Percentiles rank a stretch among this genome's conserved stretches.
Conservation (phyloP, 1,284 basidiomycete genomes). For the Cystobasidium slooffiae region DNA sequence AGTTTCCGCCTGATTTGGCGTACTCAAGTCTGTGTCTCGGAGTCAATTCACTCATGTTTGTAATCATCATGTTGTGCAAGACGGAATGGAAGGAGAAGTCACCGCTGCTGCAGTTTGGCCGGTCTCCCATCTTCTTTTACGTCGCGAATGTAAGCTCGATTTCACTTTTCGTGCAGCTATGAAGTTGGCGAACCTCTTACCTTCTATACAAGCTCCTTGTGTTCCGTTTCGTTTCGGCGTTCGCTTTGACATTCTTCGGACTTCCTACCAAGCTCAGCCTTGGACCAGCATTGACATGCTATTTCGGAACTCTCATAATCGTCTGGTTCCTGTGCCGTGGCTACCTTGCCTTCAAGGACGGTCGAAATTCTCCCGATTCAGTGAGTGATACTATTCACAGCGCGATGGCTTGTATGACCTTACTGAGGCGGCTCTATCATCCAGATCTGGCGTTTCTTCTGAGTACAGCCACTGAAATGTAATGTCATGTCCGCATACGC, state of each 20-base stretch:
- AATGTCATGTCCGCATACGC: no score
- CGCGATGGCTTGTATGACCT: background rate
- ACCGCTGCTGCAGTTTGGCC: conserved; percentile 34
- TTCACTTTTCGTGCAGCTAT: background rate
- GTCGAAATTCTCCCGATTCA: conserved; percentile 40
- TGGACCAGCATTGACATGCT: conserved; percentile 37
- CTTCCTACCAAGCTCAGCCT: conserved; percentile 31
- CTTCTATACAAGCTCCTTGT: conserved; percentile 27
- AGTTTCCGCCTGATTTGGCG: conserved; percentile 41
- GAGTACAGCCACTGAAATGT: background rate
- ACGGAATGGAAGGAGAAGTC: conserved; percentile 36
- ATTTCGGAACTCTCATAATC: conserved; percentile 39
- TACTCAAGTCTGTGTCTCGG: conserved; percentile 33
- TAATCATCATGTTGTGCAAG: conserved; percentile 25
- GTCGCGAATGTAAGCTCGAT: conserved; percentile 30
- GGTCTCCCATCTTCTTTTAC: conserved; percentile 43
- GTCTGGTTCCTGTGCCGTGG: conserved; percentile 36
- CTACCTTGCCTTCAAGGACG: conserved; percentile 38
- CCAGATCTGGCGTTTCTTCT: conserved; percentile 44
- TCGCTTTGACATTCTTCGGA: conserved; percentile 41
- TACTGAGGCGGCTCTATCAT: background rate
- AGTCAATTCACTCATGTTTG: conserved; percentile 24
- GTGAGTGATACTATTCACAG: conserved; percentile 10
- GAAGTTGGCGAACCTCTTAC: background rate
- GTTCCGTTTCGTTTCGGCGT: conserved; percentile 38